phyloP scores from a whole-genome alignment of 2,329 filamentous ascomycete genomes.

The Penicillium sp. region DNA sequence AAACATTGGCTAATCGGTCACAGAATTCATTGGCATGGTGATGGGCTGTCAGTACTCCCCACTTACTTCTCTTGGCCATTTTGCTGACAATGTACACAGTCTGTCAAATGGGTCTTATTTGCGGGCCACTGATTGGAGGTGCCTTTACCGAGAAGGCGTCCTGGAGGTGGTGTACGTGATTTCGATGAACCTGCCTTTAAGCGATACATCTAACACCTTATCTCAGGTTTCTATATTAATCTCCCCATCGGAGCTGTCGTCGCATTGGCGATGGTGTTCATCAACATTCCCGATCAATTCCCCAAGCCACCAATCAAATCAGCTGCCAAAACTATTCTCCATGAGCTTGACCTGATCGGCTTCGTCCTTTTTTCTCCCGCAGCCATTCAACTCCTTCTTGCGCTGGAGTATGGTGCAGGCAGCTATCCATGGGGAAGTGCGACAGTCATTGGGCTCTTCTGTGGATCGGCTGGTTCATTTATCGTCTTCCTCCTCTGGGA shows the following conservation, averaged over 20 bases:
- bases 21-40: constrained; percentile 16
- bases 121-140: constrained; percentile 18
- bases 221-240: constrained; percentile 43
- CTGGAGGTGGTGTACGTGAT: constrained; percentile 22
- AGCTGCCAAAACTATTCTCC: constrained; percentile 6
- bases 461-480: constrained; percentile 42
- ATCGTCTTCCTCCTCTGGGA: constrained; percentile 43
- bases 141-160: constrained; percentile 20
- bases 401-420: constrained; percentile 48
- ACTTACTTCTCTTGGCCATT: neutral
- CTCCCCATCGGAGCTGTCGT: constrained; percentile 38
- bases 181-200: neutral
- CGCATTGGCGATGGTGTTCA: constrained; percentile 30
- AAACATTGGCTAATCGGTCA: neutral
- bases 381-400: constrained; percentile 46
- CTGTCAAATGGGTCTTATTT: constrained; percentile 12
- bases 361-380: constrained; percentile 30
- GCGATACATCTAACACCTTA: neutral
- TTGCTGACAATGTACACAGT: constrained; percentile 5
- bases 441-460: constrained; percentile 49
- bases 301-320: constrained; percentile 13
- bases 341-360: constrained; percentile 22
- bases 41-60: constrained; percentile 17
- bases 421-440: constrained; percentile 38
- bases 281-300: constrained; percentile 17